Evolutionary conservation across 2,329 filamentous ascomycete species (phyloP).

Genomic region (Dothiorella sarmentorum): DNA sequence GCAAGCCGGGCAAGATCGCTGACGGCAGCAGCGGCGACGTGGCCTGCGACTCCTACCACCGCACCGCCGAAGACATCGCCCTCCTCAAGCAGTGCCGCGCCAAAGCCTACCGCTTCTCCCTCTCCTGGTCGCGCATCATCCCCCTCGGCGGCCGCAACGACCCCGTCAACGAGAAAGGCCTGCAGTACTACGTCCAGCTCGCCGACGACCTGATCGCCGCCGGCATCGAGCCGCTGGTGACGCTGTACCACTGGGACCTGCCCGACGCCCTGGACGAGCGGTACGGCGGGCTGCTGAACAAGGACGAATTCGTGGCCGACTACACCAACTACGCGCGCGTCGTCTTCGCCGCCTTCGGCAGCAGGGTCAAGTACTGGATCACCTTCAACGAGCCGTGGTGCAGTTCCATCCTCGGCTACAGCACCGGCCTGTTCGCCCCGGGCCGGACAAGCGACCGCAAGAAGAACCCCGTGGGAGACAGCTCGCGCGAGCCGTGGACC

Average conservation of each 20-base stretch:
- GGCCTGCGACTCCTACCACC: constrained; percentile 85
- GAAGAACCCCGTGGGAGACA: constrained; percentile 69
- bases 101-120: constrained; percentile 48
- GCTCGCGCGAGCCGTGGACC: constrained; percentile 74
- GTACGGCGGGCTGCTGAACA: constrained; percentile 78
- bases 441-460: constrained; percentile 74
- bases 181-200: constrained; percentile 40
- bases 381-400: constrained; percentile 92
- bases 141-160: constrained; percentile 57
- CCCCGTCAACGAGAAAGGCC: constrained; percentile 34
- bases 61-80: constrained; percentile 70
- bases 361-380: constrained; percentile 82
- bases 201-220: constrained; percentile 35
- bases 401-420: constrained; percentile 76
- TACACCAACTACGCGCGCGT: constrained; percentile 75
- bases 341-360: constrained; percentile 68
- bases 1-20: constrained; percentile 76
- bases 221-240: constrained; percentile 36
- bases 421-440: constrained; percentile 72
- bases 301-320: constrained; percentile 77
- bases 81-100: constrained; percentile 72
- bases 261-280: constrained; percentile 69
- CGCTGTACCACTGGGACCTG: constrained; percentile 44
- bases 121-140: constrained; percentile 39
- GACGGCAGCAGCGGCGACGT: constrained; percentile 70